These are phyloP conservation scores for Aspergillus coremiiformis DNA, from an alignment of 495 filamentous ascomycete species.

Conservation along the genomic window DNA sequence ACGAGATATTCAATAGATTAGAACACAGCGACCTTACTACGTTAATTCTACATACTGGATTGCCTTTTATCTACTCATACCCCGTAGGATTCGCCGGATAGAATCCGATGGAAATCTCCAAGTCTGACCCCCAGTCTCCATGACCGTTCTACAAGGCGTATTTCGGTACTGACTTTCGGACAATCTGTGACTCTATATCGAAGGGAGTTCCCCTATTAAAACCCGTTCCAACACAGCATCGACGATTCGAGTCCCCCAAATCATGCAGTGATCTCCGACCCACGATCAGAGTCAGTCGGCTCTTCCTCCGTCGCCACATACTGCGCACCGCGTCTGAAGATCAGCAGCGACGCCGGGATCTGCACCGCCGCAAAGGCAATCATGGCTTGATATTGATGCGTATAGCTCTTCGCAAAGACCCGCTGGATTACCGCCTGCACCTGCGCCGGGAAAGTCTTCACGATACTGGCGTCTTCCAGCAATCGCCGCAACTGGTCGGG, in stretches of 20 bases:
- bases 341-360: constrained; percentile 4
- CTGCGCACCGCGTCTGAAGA: not conserved
- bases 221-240: too few species aligned
- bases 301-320: not conserved
- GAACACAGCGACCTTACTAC: too few species aligned
- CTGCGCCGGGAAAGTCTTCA: not conserved
- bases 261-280: not conserved
- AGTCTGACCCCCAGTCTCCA: too few species aligned
- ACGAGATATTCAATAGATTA: too few species aligned
- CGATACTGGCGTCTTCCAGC: not conserved
- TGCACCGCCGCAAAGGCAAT: constrained; percentile 16
- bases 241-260: not conserved
- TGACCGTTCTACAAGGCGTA: too few species aligned
- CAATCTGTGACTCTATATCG: too few species aligned
- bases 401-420: constrained; percentile 9
- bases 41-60: too few species aligned
- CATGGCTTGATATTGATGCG: constrained; percentile 8
- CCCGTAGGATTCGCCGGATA: too few species aligned
- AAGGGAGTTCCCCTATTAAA: too few species aligned
- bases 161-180: too few species aligned
- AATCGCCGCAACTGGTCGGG: not conserved
- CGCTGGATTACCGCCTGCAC: not conserved
- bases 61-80: too few species aligned
- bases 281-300: not conserved
- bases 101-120: too few species aligned